Conservation (phyloP, 73 alveolate genomes). For the Paramecium primaurelia region DNA sequence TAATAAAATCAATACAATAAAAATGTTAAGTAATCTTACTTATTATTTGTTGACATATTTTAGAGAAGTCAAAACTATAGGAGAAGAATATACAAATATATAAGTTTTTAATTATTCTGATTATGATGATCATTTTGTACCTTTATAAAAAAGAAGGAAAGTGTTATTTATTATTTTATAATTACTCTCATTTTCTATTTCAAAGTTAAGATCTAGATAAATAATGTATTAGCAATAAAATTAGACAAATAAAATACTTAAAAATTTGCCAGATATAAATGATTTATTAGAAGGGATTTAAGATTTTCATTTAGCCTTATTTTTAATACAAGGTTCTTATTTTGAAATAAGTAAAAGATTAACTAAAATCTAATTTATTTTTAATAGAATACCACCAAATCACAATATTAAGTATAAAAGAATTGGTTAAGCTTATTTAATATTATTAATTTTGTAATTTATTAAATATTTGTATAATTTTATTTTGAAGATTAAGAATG, state of each 20-base stretch:
- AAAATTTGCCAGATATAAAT: conserved; percentile 39
- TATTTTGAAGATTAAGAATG: neutral
- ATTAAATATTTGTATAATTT: neutral
- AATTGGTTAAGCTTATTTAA: conserved; percentile 19
- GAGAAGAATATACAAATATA: neutral
- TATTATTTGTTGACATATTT: neutral
- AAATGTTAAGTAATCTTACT: neutral
- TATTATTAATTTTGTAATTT: conserved; percentile 1
- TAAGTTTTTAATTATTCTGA: neutral
- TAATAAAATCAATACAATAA: neutral
- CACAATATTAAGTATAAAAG: conserved; percentile 45
- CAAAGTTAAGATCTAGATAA: neutral
- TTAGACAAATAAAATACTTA: neutral
- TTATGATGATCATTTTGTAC: neutral
- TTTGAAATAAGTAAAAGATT: conserved; percentile 46
- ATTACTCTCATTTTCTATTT: neutral
- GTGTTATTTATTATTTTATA: neutral
- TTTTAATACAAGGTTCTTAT: conserved; percentile 38
- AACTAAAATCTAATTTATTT: conserved; percentile 1
- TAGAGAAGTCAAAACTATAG: neutral
- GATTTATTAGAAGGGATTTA: neutral
- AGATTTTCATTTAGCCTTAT: conserved; percentile 37
- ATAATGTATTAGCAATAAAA: neutral
- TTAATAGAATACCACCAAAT: conserved; percentile 29
- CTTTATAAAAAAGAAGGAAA: neutral